These are phyloP conservation scores for Populus deltoides DNA, from an alignment of 345 rosid genomes.

Conservation along the genomic window DNA sequence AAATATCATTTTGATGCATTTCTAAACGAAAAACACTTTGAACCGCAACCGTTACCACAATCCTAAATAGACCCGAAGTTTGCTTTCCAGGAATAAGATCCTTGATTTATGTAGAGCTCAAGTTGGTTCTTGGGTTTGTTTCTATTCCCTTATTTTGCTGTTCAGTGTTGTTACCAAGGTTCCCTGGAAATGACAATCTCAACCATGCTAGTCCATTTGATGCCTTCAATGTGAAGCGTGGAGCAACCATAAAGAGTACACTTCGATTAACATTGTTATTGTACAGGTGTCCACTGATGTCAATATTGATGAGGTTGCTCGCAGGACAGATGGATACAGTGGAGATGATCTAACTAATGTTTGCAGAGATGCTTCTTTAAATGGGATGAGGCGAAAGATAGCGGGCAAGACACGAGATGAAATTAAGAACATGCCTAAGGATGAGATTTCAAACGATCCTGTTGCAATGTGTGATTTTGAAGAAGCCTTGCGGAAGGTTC, in stretches of 20 bases:
- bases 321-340: slow-evolving; percentile 90
- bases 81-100: not conserved
- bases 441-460: slow-evolving; percentile 95
- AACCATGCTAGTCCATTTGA: not conserved
- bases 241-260: not conserved
- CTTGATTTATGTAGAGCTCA: not conserved
- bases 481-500: slow-evolving; percentile 91
- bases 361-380: slow-evolving; percentile 96
- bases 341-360: slow-evolving; percentile 99
- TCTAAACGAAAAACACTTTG: too few relatives aligned
- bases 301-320: slow-evolving; percentile 84
- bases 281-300: slow-evolving; percentile 84
- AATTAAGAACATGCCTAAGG: slow-evolving; percentile 98
- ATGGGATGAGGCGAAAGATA: slow-evolving; percentile 99
- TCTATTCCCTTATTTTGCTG: not conserved
- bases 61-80: too few relatives aligned
- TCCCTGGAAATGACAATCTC: not conserved
- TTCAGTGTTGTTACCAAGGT: not conserved
- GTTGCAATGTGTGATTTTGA: slow-evolving; percentile 99
- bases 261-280: not conserved
- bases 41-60: too few relatives aligned
- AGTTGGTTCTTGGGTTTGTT: not conserved
- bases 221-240: not conserved
- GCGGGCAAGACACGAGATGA: slow-evolving; percentile 98
- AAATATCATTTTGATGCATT: too few relatives aligned